These are phyloP conservation scores for Solanum gandarillasii DNA, from an alignment of 257 asterid genomes.

Conservation along the genomic window DNA sequence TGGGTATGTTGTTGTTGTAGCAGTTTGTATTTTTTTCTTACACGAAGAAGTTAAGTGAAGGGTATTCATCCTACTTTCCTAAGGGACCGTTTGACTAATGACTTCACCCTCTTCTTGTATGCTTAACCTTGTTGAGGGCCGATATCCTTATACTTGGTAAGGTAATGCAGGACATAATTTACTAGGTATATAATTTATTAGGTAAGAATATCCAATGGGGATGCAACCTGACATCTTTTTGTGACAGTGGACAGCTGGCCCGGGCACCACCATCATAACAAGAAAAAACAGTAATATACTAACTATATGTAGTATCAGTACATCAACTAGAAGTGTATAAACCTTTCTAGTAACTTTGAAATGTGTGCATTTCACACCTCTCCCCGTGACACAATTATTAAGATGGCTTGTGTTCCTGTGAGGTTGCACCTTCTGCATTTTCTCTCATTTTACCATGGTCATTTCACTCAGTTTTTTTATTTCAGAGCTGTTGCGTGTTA, in stretches of 20 bases:
- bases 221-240: background rate
- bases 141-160: background rate
- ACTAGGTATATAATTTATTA: background rate
- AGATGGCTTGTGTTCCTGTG: background rate
- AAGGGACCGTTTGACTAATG: background rate
- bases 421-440: background rate
- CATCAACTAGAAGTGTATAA: background rate
- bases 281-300: background rate
- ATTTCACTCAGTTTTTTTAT: background rate
- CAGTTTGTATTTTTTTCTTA: background rate
- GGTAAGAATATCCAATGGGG: background rate
- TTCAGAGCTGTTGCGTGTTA: constrained; percentile 78
- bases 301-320: background rate
- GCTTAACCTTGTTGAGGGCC: background rate
- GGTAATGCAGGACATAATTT: background rate
- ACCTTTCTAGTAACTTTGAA: background rate
- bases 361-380: background rate
- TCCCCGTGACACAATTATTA: background rate
- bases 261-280: background rate
- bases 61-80: background rate
- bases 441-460: background rate
- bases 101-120: background rate
- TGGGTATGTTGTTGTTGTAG: background rate
- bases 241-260: background rate
- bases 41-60: background rate